Percentiles rank a stretch among this genome's conserved stretches.
Evolutionary conservation across 1,284 basidiomycete genomes (phyloP).

Genomic region (Sanguinoderma infundibulare): DNA sequence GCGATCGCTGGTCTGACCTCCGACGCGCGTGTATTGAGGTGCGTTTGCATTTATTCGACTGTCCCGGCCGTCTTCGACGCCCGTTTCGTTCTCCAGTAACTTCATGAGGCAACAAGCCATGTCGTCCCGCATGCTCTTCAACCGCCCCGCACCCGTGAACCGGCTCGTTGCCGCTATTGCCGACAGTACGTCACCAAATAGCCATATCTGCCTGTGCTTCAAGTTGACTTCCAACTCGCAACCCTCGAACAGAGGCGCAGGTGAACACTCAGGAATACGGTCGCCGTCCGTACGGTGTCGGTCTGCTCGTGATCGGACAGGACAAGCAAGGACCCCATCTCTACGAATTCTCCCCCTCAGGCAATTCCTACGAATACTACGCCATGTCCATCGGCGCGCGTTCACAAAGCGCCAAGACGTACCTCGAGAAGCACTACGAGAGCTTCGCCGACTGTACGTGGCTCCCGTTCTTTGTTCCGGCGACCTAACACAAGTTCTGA

Average conservation of each 20-base stretch:
- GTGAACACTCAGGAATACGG: slow-evolving; percentile 99
- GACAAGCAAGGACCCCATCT: slow-evolving; percentile 97
- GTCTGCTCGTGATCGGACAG: slow-evolving; percentile 96
- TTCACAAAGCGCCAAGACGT: slow-evolving; percentile 98
- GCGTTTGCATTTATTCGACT: slow-evolving; percentile 20
- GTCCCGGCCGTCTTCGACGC: not conserved
- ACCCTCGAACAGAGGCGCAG: slow-evolving; percentile 79
- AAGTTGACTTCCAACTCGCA: not conserved
- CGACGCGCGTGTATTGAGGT: slow-evolving; percentile 97
- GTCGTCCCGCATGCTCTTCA: slow-evolving; percentile 93
- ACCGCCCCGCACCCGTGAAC: slow-evolving; percentile 92
- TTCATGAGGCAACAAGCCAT: slow-evolving; percentile 99
- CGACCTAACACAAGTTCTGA: slow-evolving; percentile 1
- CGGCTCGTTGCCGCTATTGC: slow-evolving; percentile 93
- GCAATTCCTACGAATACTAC: slow-evolving; percentile 97
- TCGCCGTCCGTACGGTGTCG: slow-evolving; percentile 96
- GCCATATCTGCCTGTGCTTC: not conserved
- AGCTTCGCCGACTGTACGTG: slow-evolving; percentile 82
- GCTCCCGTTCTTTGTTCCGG: not conserved
- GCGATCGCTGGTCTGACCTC: slow-evolving; percentile 98
- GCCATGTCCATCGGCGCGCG: slow-evolving; percentile 99
- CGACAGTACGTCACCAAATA: slow-evolving; percentile 74
- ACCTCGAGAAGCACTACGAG: slow-evolving; percentile 94
- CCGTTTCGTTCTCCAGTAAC: slow-evolving; percentile 71
- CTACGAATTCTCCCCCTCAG: slow-evolving; percentile 97